A percentile compares a stretch with the other conserved stretches of the same genome.
phyloP scores from a whole-genome alignment of 78 protist genomes.

The Emiliania huxleyi region DNA sequence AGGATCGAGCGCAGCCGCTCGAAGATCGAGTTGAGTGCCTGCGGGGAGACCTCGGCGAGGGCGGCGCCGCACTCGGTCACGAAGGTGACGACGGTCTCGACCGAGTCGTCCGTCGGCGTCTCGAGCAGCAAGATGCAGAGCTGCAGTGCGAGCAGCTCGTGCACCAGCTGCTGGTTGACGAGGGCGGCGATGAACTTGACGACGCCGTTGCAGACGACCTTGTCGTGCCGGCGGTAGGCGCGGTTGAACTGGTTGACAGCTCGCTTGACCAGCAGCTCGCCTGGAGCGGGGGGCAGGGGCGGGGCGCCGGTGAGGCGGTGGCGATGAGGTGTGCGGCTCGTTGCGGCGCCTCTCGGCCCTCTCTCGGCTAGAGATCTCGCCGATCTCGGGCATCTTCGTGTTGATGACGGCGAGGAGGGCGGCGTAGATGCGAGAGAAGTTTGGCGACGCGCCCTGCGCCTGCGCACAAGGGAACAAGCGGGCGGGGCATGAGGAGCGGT shows the following conservation, averaged over 20 bases:
- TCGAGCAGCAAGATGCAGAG: slow-evolving; percentile 80
- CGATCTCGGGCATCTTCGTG: slow-evolving; percentile 92
- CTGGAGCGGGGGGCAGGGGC: not conserved
- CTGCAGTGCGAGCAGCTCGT: slow-evolving; percentile 45
- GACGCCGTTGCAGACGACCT: slow-evolving; percentile 44
- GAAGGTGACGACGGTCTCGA: slow-evolving; percentile 82
- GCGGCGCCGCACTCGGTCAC: slow-evolving; percentile 74
- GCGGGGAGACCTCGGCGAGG: slow-evolving; percentile 58
- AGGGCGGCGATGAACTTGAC: slow-evolving; percentile 90
- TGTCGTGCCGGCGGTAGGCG: slow-evolving; percentile 80
- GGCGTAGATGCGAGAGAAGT: slow-evolving; percentile 92
- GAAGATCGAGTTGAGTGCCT: slow-evolving; percentile 56
- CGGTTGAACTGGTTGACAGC: slow-evolving; percentile 68
- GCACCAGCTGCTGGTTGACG: slow-evolving; percentile 81
- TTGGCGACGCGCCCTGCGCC: slow-evolving; percentile 87
- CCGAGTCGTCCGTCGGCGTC: slow-evolving; percentile 91
- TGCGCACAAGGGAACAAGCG: not conserved
- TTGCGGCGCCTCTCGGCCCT: too few relatives aligned
- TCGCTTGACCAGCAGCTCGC: slow-evolving; percentile 84
- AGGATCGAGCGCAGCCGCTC: slow-evolving; percentile 84
- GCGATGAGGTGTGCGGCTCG: too few relatives aligned
- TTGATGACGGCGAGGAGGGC: slow-evolving; percentile 92
- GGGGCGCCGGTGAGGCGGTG: too few relatives aligned
- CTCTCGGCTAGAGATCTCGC: slow-evolving; percentile 28
- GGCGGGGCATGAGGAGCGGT: not conserved